A percentile compares a stretch with the other conserved stretches of the same genome.
Conservation (phyloP, 257 asterid species). For the Linaria vulgaris region DNA sequence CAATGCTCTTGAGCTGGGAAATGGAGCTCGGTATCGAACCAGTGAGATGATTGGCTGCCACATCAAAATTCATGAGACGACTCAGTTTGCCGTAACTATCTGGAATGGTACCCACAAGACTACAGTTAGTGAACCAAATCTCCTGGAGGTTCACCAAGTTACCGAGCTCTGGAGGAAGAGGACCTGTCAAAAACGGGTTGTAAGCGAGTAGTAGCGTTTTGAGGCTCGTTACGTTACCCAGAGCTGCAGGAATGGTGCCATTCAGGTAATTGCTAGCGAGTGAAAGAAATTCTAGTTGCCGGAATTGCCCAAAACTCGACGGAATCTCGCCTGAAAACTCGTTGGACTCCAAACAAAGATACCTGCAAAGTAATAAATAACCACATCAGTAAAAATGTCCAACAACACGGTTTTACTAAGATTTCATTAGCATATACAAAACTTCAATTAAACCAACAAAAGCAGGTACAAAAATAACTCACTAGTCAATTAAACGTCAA, state of each 20-base stretch:
- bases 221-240: constrained; percentile 64
- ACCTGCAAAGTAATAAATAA: constrained; percentile 34
- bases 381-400: neutral
- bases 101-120: constrained; percentile 59
- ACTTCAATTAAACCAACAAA: neutral
- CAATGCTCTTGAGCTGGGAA: constrained; percentile 46
- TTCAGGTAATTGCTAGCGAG: constrained; percentile 50
- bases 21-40: constrained; percentile 56
- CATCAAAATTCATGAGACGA: constrained; percentile 59
- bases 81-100: constrained; percentile 43
- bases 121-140: constrained; percentile 54
- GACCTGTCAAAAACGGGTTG: constrained; percentile 56
- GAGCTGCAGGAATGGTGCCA: constrained; percentile 52
- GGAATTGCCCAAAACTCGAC: constrained; percentile 54
- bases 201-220: constrained; percentile 47
- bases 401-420: neutral
- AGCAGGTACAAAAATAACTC: neutral
- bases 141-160: constrained; percentile 54
- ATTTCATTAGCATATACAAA: neutral
- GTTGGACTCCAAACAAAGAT: constrained; percentile 53
- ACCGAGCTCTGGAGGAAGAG: constrained; percentile 62
- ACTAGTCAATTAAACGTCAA: neutral
- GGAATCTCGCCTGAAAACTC: constrained; percentile 67
- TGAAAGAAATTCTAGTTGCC: constrained; percentile 48
- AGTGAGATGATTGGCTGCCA: constrained; percentile 46